phyloP scores from a whole-genome alignment of 805 yeast genomes.

The Millerozyma acaciae region DNA sequence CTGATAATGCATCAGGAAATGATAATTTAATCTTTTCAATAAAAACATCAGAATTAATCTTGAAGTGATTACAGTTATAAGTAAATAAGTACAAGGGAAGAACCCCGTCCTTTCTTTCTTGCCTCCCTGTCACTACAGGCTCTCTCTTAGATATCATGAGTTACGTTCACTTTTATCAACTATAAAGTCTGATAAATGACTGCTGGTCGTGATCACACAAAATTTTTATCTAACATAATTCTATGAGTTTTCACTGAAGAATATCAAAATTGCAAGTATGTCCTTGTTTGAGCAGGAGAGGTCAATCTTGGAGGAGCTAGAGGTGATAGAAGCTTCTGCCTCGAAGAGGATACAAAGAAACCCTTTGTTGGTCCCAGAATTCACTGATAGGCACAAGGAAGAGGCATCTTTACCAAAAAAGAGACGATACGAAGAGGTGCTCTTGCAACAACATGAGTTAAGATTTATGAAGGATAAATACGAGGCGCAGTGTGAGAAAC shows the following conservation, averaged over 20 bases:
- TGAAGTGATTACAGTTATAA: conserved; percentile 53
- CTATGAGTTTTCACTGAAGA: no score
- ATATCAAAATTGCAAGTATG: background rate
- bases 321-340: conserved; percentile 65
- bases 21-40: conserved; percentile 20
- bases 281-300: conserved; percentile 32
- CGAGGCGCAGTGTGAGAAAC: conserved; percentile 14
- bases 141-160: no score
- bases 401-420: conserved; percentile 20
- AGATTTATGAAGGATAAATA: conserved; percentile 47
- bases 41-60: conserved; percentile 33
- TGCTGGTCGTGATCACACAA: no score
- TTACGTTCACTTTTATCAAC: no score
- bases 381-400: conserved; percentile 12
- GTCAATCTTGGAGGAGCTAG: conserved; percentile 56
- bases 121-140: no score
- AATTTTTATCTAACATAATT: no score
- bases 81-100: conserved; percentile 38
- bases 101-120: no score
- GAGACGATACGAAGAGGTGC: conserved; percentile 47
- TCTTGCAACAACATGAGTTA: conserved; percentile 68
- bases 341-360: conserved; percentile 58
- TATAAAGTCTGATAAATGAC: no score
- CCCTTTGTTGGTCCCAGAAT: conserved; percentile 46
- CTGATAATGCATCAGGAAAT: conserved; percentile 33